A percentile compares a stretch with the other conserved stretches of the same genome.
Evolutionary conservation across 164 flowering plant species (phyloP).

Genomic region (Annona cherimola): DNA sequence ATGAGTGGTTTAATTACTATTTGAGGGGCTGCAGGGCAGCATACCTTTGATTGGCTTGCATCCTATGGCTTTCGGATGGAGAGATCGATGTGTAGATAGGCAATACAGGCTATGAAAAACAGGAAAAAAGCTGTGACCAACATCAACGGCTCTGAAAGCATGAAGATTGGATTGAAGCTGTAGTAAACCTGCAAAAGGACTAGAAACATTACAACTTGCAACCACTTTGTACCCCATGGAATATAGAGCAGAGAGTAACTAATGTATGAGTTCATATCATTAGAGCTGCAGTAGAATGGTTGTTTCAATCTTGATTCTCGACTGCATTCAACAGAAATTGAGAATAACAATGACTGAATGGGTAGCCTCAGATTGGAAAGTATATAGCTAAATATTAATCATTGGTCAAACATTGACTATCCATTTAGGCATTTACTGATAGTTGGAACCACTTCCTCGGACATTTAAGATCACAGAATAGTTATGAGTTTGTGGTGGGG

Average conservation of each 20-base stretch:
- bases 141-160: conserved; percentile 96
- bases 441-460: neutral
- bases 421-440: neutral
- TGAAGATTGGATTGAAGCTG: conserved; percentile 74
- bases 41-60: neutral
- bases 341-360: neutral
- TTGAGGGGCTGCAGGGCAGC: too few species aligned
- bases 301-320: too few species aligned
- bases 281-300: too few species aligned
- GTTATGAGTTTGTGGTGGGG: neutral
- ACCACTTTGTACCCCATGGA: too few species aligned
- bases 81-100: conserved; percentile 76
- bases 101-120: conserved; percentile 59
- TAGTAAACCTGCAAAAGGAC: conserved; percentile 72
- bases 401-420: neutral
- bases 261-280: too few species aligned
- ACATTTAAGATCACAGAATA: neutral
- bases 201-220: neutral
- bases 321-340: too few species aligned
- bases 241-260: too few species aligned
- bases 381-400: too few species aligned
- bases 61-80: conserved; percentile 53
- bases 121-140: conserved; percentile 63
- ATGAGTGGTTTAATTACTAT: neutral
- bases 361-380: neutral